phyloP scores from a whole-genome alignment of 2,329 filamentous ascomycete species.

The Xylariaceae sp. region DNA sequence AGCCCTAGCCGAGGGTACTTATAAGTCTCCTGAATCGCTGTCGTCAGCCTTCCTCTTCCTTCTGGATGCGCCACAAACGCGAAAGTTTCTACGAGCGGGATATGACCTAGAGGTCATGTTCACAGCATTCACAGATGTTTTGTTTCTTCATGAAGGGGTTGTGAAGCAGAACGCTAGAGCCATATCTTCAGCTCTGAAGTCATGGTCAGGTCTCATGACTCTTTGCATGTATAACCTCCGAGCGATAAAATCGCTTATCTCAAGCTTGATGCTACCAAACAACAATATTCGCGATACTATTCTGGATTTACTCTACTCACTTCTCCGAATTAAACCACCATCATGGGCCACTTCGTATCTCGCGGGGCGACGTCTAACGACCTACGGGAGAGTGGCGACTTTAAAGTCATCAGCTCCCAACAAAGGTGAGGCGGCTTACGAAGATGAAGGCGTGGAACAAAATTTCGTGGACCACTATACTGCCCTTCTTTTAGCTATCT shows the following conservation, averaged over 20 bases:
- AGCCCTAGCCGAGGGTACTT: constrained; percentile 85
- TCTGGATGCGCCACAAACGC: constrained; percentile 79
- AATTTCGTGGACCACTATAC: constrained; percentile 96
- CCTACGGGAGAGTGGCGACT: constrained; percentile 92
- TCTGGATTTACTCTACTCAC: constrained; percentile 81
- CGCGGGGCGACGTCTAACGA: constrained; percentile 89
- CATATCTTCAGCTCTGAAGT: constrained; percentile 88
- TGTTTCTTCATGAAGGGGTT: constrained; percentile 62
- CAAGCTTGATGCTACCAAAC: constrained; percentile 65
- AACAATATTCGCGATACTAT: constrained; percentile 72
- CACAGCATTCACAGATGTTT: constrained; percentile 88
- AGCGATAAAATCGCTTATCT: constrained; percentile 78
- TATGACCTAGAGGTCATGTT: constrained; percentile 90
- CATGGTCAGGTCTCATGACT: constrained; percentile 90
- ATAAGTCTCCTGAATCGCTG: constrained; percentile 90
- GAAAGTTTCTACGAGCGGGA: constrained; percentile 83
- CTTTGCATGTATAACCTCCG: constrained; percentile 88
- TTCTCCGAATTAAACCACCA: constrained; percentile 87
- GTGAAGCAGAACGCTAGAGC: constrained; percentile 89
- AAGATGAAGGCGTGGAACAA: constrained; percentile 74
- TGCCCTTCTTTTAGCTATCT: constrained; percentile 81
- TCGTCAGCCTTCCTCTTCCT: constrained; percentile 88
- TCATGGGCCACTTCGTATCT: constrained; percentile 96
- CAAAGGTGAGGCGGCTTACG: constrained; percentile 58
- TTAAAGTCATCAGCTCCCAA: constrained; percentile 65